These are phyloP conservation scores for Stachybotrys chlorohalonatus DNA, from an alignment of 2,329 filamentous ascomycete genomes.

Conservation along the genomic window DNA sequence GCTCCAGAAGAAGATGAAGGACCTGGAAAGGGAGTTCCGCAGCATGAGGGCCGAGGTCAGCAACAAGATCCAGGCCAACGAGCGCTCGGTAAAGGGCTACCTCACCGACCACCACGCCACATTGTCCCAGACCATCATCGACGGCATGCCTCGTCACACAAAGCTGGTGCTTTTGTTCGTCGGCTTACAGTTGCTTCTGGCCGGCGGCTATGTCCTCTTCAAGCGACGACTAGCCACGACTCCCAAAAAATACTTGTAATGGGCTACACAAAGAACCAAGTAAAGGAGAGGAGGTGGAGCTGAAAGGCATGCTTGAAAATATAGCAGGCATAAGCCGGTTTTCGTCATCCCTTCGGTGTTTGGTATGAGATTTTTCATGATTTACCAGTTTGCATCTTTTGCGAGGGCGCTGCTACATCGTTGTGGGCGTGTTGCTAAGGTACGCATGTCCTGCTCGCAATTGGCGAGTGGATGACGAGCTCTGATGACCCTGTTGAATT, in stretches of 20 bases:
- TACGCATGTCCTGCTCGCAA: too few relatives aligned
- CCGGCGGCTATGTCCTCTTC: slow-evolving; percentile 63
- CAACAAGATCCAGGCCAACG: slow-evolving; percentile 41
- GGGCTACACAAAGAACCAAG: background rate
- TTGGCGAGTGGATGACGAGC: too few relatives aligned
- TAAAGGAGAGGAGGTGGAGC: too few relatives aligned
- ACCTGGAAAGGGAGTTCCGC: slow-evolving; percentile 50
- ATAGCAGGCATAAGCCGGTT: background rate
- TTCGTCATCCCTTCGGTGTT: background rate
- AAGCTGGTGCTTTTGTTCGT: slow-evolving; percentile 61
- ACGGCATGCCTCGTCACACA: slow-evolving; percentile 39
- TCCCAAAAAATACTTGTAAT: slow-evolving; percentile 86
- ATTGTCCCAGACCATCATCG: slow-evolving; percentile 37
- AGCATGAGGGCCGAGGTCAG: slow-evolving; percentile 46
- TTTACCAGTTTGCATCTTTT: background rate
- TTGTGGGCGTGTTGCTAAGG: too few relatives aligned
- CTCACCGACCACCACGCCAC: slow-evolving; percentile 40
- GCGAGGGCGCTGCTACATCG: too few relatives aligned
- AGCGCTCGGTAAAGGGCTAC: slow-evolving; percentile 42
- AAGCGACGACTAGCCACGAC: slow-evolving; percentile 66
- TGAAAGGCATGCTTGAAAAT: too few relatives aligned
- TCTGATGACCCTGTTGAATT: too few relatives aligned
- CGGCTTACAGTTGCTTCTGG: slow-evolving; percentile 63
- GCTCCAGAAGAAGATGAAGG: slow-evolving; percentile 36
- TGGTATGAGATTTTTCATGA: background rate